Conservation (phyloP, 202 grass and related monocot species). For the Brachypodium distachyon region DNA sequence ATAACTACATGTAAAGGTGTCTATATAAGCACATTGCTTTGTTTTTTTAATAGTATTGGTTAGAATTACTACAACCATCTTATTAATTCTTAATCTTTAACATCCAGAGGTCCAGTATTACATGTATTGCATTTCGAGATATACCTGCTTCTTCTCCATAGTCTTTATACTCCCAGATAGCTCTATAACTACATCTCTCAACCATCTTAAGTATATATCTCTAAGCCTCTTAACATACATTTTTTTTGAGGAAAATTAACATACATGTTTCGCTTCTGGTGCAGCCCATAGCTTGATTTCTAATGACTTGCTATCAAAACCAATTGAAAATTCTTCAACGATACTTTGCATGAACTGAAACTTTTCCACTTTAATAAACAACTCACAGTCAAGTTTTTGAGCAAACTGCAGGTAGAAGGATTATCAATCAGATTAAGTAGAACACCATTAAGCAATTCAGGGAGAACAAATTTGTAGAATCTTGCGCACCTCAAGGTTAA, state of each 20-base stretch:
- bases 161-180: constrained; percentile 9
- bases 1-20: background rate
- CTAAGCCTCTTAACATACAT: no score
- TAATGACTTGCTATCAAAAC: constrained; percentile 48
- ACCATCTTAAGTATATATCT: no score
- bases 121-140: background rate
- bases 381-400: constrained; percentile 48
- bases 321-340: constrained; percentile 50
- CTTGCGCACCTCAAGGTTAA: constrained; percentile 61
- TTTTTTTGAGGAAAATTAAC: no score
- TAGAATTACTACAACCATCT: background rate
- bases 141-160: constrained; percentile 50
- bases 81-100: background rate
- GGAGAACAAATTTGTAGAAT: background rate
- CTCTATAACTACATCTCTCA: constrained; percentile 25
- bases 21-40: background rate
- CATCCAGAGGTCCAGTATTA: background rate
- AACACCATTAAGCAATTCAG: background rate
- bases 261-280: constrained; percentile 42
- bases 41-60: background rate
- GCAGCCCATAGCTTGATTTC: constrained; percentile 29
- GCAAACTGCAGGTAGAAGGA: constrained; percentile 57
- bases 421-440: background rate
- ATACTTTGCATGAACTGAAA: constrained; percentile 56
- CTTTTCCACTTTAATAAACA: constrained; percentile 67